phyloP scores from a whole-genome alignment of 176 grass and related monocot genomes.

The Cenchrus purpureus region DNA sequence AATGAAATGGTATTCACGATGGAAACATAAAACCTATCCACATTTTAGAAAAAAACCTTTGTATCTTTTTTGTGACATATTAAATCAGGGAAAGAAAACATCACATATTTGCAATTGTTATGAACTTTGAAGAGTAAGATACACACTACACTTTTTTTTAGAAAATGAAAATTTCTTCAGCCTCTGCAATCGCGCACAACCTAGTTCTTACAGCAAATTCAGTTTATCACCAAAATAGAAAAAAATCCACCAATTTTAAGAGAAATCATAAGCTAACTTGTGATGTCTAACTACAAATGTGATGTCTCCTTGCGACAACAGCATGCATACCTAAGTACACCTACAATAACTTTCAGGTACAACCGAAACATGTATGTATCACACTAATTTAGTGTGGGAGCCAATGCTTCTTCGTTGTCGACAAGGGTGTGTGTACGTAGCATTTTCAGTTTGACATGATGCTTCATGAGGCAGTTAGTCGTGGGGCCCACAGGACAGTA shows the following conservation, averaged over 20 bases:
- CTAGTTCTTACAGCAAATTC: no score
- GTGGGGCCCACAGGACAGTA: constrained; percentile 21
- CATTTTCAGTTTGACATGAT: constrained; percentile 1
- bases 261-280: no score
- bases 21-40: background rate
- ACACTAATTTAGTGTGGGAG: background rate
- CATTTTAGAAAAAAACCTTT: background rate
- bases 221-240: no score
- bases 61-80: background rate
- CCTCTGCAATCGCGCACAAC: no score
- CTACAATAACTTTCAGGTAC: constrained; percentile 10
- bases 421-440: background rate
- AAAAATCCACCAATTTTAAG: no score
- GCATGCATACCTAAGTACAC: constrained; percentile 3
- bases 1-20: background rate
- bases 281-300: background rate
- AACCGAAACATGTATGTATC: background rate
- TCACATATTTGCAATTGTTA: background rate
- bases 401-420: background rate
- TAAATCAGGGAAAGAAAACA: background rate
- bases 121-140: background rate
- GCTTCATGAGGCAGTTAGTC: constrained; percentile 30
- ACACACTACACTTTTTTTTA: no score
- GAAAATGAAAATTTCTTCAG: no score
- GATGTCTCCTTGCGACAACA: background rate